These are phyloP conservation scores for Aureobasidium melanogenum DNA, from an alignment of 2,329 filamentous ascomycete genomes.

Conservation along the genomic window DNA sequence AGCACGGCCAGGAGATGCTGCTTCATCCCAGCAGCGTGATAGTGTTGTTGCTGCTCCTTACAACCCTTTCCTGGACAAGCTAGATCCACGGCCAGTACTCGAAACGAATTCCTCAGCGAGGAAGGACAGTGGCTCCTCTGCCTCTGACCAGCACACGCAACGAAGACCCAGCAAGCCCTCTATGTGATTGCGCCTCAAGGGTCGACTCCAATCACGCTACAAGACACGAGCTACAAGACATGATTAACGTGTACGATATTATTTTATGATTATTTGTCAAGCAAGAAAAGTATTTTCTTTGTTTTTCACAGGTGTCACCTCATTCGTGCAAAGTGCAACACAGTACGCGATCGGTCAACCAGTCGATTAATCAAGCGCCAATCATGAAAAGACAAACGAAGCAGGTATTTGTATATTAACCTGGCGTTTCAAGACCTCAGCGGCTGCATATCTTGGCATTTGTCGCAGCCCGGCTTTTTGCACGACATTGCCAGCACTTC, in stretches of 20 bases:
- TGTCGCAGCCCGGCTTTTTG: conserved; percentile 7
- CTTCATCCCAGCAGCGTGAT: conserved; percentile 31
- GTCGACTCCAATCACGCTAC: neutral
- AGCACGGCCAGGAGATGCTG: conserved; percentile 42
- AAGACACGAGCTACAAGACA: conserved; percentile 1
- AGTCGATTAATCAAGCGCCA: neutral
- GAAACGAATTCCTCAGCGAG: conserved; percentile 10
- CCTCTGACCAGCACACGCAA: neutral
- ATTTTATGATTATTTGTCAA: neutral
- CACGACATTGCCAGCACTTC: neutral
- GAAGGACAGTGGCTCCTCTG: conserved; percentile 15
- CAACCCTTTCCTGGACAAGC: conserved; percentile 47
- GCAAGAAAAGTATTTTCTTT: neutral
- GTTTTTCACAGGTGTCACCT: neutral
- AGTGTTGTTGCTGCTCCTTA: conserved; percentile 51
- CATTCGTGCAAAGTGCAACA: neutral
- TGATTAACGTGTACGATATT: conserved; percentile 3
- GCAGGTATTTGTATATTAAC: conserved; percentile 5
- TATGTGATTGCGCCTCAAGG: neutral
- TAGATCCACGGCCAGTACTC: conserved; percentile 25
- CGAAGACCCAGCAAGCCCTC: neutral
- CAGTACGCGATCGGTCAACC: neutral
- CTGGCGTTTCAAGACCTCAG: conserved; percentile 7
- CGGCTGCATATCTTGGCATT: conserved; percentile 11
- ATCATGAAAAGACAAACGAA: neutral